These are phyloP conservation scores for Arctium minus DNA, from an alignment of 129 eudicot species.

Conservation along the genomic window DNA sequence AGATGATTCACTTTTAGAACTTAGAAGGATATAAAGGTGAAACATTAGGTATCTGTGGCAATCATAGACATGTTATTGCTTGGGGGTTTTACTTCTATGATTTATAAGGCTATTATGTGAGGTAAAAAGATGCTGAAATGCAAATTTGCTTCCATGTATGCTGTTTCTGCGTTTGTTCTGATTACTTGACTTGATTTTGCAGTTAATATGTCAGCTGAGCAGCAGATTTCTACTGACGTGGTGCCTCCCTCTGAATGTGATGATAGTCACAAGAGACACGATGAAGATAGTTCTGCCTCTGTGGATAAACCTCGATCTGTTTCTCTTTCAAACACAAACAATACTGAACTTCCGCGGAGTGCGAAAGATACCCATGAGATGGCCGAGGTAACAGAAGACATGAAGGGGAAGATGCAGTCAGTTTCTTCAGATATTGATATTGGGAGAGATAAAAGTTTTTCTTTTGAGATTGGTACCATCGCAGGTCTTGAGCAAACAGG, in stretches of 20 bases:
- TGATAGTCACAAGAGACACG: conserved; percentile 18
- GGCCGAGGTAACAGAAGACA: conserved; percentile 1
- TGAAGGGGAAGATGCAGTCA: conserved; percentile 16
- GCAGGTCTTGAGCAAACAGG: conserved; percentile 38
- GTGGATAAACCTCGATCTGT: conserved; percentile 29
- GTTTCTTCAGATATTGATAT: conserved; percentile 21
- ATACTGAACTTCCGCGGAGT: conserved; percentile 27
- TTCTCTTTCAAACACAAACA: conserved; percentile 26
- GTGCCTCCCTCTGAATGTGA: conserved; percentile 10
- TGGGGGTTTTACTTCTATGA: neutral
- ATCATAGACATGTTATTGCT: neutral
- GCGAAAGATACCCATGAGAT: conserved; percentile 22
- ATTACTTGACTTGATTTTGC: conserved; percentile 24
- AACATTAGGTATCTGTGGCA: neutral
- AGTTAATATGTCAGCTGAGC: conserved; percentile 25
- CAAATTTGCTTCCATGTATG: neutral
- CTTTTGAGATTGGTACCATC: conserved; percentile 51
- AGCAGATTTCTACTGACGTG: conserved; percentile 24
- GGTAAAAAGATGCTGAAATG: conserved; percentile 7
- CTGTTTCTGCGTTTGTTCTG: conserved; percentile 1
- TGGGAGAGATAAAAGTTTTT: conserved; percentile 44
- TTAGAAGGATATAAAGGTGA: neutral
- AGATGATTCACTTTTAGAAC: neutral
- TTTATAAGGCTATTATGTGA: conserved; percentile 1
- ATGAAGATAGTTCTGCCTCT: conserved; percentile 24